Conservation (phyloP, 1,284 basidiomycete genomes). For the Takashimella tepidaria region DNA sequence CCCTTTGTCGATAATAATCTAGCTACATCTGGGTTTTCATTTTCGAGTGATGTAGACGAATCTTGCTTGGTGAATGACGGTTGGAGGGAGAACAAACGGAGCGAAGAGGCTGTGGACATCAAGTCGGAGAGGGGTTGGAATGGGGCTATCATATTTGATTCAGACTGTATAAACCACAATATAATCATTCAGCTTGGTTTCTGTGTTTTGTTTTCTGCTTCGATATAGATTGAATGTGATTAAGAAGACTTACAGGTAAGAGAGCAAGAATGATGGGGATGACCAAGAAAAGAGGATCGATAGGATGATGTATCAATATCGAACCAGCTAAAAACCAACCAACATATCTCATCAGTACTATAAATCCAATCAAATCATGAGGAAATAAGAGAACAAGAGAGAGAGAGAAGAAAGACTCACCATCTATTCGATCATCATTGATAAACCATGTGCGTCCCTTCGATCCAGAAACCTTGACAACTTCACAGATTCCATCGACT, state of each 20-base stretch:
- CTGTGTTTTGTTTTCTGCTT: neutral
- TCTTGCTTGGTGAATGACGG: slow-evolving; percentile 26
- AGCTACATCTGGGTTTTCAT: slow-evolving; percentile 31
- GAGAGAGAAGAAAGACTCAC: slow-evolving; percentile 21
- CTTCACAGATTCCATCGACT: slow-evolving; percentile 24
- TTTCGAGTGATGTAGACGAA: neutral
- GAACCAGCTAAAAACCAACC: slow-evolving; percentile 25
- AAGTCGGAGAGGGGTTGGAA: slow-evolving; percentile 42
- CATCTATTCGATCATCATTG: slow-evolving; percentile 31
- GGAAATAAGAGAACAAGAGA: neutral
- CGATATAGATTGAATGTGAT: neutral
- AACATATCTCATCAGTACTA: slow-evolving; percentile 3
- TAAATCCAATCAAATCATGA: neutral
- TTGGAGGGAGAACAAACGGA: slow-evolving; percentile 16
- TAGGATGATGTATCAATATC: slow-evolving; percentile 35
- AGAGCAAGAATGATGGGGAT: slow-evolving; percentile 34
- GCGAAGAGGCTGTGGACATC: slow-evolving; percentile 21
- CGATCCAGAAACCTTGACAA: slow-evolving; percentile 29
- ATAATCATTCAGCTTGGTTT: neutral
- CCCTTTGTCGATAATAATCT: slow-evolving; percentile 21
- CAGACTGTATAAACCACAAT: neutral
- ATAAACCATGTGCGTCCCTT: slow-evolving; percentile 41
- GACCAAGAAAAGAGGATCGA: slow-evolving; percentile 41
- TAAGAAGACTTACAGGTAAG: slow-evolving; percentile 18
- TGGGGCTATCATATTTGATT: slow-evolving; percentile 2